Percentiles rank a stretch among this genome's conserved stretches.
Conservation (phyloP, 192 early-diverging fungal species). For the Coemansia sp. region DNA sequence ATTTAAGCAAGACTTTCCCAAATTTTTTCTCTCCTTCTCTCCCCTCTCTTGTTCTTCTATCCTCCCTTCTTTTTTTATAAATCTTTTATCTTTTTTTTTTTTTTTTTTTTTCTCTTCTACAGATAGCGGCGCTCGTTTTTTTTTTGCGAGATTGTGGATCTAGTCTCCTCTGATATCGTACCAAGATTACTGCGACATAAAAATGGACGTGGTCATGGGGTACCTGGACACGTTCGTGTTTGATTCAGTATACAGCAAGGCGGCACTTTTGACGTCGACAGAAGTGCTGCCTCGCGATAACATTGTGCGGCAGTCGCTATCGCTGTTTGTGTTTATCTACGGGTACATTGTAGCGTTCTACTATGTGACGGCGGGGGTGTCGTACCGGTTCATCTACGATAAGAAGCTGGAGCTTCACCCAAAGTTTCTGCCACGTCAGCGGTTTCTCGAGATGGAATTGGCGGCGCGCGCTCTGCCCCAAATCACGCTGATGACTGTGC, state of each 20-base stretch:
- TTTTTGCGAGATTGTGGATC: not conserved
- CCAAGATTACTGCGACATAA: not conserved
- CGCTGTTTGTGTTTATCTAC: slow-evolving; percentile 69
- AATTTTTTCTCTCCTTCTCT: not conserved
- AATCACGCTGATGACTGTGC: slow-evolving; percentile 79
- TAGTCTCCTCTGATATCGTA: not conserved
- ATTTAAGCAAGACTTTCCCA: not conserved
- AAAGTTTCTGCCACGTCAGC: slow-evolving; percentile 88
- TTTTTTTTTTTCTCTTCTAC: not conserved
- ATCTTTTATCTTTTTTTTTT: slow-evolving; percentile 12
- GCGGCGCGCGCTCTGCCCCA: slow-evolving; percentile 76
- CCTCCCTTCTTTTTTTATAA: slow-evolving; percentile 4
- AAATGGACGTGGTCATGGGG: slow-evolving; percentile 68
- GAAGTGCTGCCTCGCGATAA: slow-evolving; percentile 58
- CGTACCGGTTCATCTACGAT: slow-evolving; percentile 88
- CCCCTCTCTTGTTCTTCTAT: not conserved
- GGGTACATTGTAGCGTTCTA: slow-evolving; percentile 80
- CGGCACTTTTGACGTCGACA: slow-evolving; percentile 49
- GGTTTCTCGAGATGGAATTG: slow-evolving; percentile 80
- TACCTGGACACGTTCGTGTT: slow-evolving; percentile 64
- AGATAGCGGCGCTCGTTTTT: not conserved
- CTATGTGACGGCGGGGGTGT: slow-evolving; percentile 68
- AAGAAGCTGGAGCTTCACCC: slow-evolving; percentile 88
- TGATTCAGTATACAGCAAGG: slow-evolving; percentile 59
- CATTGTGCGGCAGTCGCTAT: slow-evolving; percentile 68